phyloP scores from a whole-genome alignment of 352 stramenopile species.

The Pythium volutum region DNA sequence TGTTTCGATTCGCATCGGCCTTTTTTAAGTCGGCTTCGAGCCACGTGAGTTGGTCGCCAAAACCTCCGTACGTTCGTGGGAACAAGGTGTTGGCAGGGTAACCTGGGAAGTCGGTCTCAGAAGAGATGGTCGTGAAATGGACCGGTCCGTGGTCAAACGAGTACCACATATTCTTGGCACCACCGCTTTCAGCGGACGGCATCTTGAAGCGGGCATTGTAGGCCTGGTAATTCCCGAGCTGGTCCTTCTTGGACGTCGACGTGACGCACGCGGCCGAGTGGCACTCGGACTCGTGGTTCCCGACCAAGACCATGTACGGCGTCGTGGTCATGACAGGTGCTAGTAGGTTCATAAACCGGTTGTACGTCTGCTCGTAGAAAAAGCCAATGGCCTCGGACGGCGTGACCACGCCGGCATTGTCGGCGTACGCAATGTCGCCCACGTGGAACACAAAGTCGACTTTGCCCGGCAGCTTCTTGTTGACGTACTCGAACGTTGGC shows the following conservation, averaged over 20 bases:
- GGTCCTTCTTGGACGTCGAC: conserved; percentile 43
- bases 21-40: conserved; percentile 48
- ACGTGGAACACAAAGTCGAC: conserved; percentile 71
- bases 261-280: conserved; percentile 60
- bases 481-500: conserved; percentile 37
- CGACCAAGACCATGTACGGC: conserved; percentile 82
- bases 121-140: conserved; percentile 82
- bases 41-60: conserved; percentile 48
- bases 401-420: conserved; percentile 25
- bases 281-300: conserved; percentile 91
- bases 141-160: conserved; percentile 83
- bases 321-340: conserved; percentile 42
- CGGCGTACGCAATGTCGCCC: conserved; percentile 62
- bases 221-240: conserved; percentile 76
- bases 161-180: conserved; percentile 83
- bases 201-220: conserved; percentile 87
- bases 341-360: conserved; percentile 79
- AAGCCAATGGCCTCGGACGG: conserved; percentile 40
- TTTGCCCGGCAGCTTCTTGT: conserved; percentile 20
- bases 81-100: conserved; percentile 24
- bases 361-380: conserved; percentile 87
- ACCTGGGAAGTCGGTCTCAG: conserved; percentile 60
- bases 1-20: conserved; percentile 37
- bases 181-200: conserved; percentile 60
- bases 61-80: conserved; percentile 22